Conservation (phyloP, 441 rosid species). For the Gossypium schwendimanii region DNA sequence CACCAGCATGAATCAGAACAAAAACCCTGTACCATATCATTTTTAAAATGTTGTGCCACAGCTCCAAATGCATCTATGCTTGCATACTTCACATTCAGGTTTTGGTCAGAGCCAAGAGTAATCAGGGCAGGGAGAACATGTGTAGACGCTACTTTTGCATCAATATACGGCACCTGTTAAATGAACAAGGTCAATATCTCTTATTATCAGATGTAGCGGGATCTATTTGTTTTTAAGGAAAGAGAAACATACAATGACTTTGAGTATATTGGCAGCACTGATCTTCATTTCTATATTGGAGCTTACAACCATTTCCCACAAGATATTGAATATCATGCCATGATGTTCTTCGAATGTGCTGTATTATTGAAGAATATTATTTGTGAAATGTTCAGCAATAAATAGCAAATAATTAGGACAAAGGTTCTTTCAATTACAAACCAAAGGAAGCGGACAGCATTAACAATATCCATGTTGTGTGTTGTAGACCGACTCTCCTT, state of each 20-base stretch:
- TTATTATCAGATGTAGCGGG: neutral
- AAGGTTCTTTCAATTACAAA: conserved; percentile 27
- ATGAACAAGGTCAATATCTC: conserved; percentile 11
- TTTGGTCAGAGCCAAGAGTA: conserved; percentile 95
- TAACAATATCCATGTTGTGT: conserved; percentile 48
- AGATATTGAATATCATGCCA: conserved; percentile 64
- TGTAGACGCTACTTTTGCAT: conserved; percentile 71
- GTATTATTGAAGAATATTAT: conserved; percentile 29
- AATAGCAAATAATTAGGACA: conserved; percentile 5
- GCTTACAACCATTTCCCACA: conserved; percentile 98
- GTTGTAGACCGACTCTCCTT: conserved; percentile 53
- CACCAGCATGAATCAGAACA: conserved; percentile 7
- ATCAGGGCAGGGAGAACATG: conserved; percentile 88
- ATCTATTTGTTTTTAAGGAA: conserved; percentile 13
- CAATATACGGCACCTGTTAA: conserved; percentile 69
- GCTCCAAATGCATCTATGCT: conserved; percentile 97
- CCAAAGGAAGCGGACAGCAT: conserved; percentile 96
- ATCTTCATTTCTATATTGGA: conserved; percentile 70
- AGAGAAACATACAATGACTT: conserved; percentile 64
- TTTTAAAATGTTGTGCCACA: conserved; percentile 92
- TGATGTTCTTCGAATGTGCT: conserved; percentile 87
- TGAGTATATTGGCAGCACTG: conserved; percentile 66
- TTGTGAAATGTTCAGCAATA: conserved; percentile 18
- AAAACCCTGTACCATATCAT: conserved; percentile 54
- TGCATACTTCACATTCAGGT: conserved; percentile 84